Evolutionary conservation across 179 eudicot genomes (phyloP), one percentile per base, ranked within the genome.

Genomic region (Vitellaria paradoxa): DNA sequence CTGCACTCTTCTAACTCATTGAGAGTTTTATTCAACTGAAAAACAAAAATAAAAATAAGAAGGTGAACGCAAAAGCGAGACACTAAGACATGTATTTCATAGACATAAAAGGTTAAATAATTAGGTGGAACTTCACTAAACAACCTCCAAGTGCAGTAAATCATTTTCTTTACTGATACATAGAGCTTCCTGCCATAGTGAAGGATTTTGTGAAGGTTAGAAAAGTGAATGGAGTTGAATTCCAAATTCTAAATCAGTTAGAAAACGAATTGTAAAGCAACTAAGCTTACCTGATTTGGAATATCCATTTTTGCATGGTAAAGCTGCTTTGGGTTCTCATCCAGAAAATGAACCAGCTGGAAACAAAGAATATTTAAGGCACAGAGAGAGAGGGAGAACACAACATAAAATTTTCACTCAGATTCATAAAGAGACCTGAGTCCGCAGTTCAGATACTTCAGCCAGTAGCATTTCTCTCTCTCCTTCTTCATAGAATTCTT

Each of bases 401-500:
- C 18, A 70, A 57, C 50, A 69, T 12, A 18, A 30, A 40, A 49
- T 11, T 21, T 62, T 15, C 21, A 6, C 65, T 66, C 49, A 56
- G 62, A 79, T 73, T 23, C 73, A 49, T 42, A 40, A 12, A 26
- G 37, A 15, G 73, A 96, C 99, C 97, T 94, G 96, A 72, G 89
- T 85, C 53, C 98, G 91, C 50, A 94, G 88, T 78, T 92, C 90
- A 71, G 97, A 94, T 78, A 96, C 86, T 83, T 94, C 99, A 68
- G 80, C 77, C 72, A 96, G 80, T 71, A 96, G 81, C 82, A 94
- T 86, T 59, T 92, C 99, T 78, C 96, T 89, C 87, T 96, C 99
- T 56, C 99, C 99, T 87, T 94, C 98, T 88, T 91, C 98, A 72
- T 94, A 94, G 67, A 94, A 96, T 75, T 92, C 99, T 81, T 96